A percentile compares a stretch with the other conserved stretches of the same genome.
Evolutionary conservation across 2,329 filamentous ascomycete species (phyloP).

Genomic region (Calycina herbarum): DNA sequence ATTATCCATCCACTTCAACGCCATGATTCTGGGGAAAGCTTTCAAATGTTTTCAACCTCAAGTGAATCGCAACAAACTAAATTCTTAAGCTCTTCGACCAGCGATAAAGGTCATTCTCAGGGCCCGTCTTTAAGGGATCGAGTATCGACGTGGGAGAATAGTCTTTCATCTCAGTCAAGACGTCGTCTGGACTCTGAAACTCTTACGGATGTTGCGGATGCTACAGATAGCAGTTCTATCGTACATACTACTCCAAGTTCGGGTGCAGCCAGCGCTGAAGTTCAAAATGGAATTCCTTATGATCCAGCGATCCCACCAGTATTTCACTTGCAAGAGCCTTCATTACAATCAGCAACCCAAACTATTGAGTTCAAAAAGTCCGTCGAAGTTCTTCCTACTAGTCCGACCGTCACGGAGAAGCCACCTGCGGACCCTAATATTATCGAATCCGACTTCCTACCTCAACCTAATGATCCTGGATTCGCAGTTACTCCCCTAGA

Average conservation of each 20-base stretch:
- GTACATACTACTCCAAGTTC: conserved; percentile 17
- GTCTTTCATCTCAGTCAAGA: conserved; percentile 22
- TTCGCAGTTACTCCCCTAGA: conserved; percentile 58
- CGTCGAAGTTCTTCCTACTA: conserved; percentile 15
- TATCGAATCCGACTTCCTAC: conserved; percentile 59
- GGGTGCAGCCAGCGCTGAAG: conserved; percentile 8
- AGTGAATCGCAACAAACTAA: conserved; percentile 46
- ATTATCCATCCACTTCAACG: conserved; percentile 38
- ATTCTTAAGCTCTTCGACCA: conserved; percentile 41
- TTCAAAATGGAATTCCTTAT: conserved; percentile 13
- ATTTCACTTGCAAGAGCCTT: conserved; percentile 31
- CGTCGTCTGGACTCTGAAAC: conserved; percentile 29
- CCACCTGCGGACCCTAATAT: conserved; percentile 39
- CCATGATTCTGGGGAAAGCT: conserved; percentile 60
- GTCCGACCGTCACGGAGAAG: conserved; percentile 22
- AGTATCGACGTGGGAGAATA: conserved; percentile 36
- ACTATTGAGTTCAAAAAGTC: conserved; percentile 9
- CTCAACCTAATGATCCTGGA: conserved; percentile 56
- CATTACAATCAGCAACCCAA: conserved; percentile 19
- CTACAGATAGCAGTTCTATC: conserved; percentile 19
- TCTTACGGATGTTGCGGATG: conserved; percentile 13
- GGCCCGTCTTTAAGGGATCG: conserved; percentile 26
- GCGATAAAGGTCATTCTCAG: conserved; percentile 23
- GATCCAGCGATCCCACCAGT: conserved; percentile 25
- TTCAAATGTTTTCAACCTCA: conserved; percentile 60